Percentiles rank a stretch among this genome's conserved stretches.
phyloP scores from a whole-genome alignment of 306 rosid genomes.

The Prinsepia uniflora region DNA sequence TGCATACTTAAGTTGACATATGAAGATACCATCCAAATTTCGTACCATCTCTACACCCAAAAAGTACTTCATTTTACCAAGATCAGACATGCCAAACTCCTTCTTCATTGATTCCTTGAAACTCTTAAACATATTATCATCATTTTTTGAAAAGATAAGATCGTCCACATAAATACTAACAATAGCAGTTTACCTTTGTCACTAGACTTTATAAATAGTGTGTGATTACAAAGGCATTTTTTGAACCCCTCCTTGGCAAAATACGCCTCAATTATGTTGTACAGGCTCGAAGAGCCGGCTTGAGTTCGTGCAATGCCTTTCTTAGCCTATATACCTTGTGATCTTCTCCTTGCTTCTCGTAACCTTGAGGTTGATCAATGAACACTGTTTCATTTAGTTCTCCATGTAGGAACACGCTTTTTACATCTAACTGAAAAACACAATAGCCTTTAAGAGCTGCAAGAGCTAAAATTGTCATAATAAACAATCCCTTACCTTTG shows the following conservation, averaged over 20 bases:
- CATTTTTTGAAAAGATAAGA: background rate
- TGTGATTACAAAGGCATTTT: no score
- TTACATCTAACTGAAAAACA: no score
- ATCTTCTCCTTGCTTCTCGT: background rate
- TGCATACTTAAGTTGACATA: background rate
- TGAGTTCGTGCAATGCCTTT: background rate
- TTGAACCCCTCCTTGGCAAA: no score
- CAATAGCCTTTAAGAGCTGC: background rate
- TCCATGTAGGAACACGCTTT: no score
- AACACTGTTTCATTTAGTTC: background rate
- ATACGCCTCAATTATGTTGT: background rate
- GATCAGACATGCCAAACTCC: no score
- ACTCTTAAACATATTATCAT: no score
- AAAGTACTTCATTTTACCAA: no score
- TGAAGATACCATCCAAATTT: background rate
- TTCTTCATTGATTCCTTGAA: no score
- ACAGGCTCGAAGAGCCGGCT: background rate
- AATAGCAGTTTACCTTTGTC: no score
- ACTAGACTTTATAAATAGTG: no score
- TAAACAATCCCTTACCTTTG: background rate
- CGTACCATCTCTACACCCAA: background rate
- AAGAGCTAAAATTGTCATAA: background rate
- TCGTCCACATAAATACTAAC: background rate
- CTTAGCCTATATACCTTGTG: background rate
- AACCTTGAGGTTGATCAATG: background rate